Percentiles rank a stretch among this genome's conserved stretches.
These are phyloP conservation scores for Cyberlindnera euphorbiiphila DNA, from an alignment of 805 yeast species.

Conservation along the genomic window DNA sequence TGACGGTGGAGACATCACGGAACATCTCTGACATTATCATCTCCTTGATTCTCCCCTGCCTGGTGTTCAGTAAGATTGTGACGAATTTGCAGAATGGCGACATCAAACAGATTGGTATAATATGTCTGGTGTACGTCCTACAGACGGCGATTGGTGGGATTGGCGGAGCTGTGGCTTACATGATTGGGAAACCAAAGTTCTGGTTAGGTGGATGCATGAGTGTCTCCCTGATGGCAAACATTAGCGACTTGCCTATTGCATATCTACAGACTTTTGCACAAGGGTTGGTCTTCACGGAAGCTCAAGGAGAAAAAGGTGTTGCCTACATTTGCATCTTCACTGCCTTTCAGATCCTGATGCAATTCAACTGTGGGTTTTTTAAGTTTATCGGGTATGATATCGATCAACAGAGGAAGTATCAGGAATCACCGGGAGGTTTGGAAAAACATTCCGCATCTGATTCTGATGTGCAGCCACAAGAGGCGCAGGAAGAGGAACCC, in stretches of 20 bases:
- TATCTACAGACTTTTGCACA: constrained; percentile 63
- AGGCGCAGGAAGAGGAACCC: too few relatives aligned
- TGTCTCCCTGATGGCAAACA: constrained; percentile 71
- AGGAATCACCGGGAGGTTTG: constrained; percentile 2
- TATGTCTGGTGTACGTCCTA: constrained; percentile 47
- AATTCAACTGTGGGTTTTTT: constrained; percentile 73
- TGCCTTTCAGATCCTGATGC: constrained; percentile 58
- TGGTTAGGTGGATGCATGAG: constrained; percentile 72
- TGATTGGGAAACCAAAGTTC: constrained; percentile 41
- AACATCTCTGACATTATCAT: constrained; percentile 63
- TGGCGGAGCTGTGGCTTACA: constrained; percentile 33
- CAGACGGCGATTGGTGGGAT: constrained; percentile 47
- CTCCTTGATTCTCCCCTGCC: constrained; percentile 59
- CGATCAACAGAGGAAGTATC: constrained; percentile 10
- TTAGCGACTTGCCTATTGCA: constrained; percentile 75
- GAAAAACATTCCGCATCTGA: constrained; percentile 4
- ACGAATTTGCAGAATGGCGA: constrained; percentile 57
- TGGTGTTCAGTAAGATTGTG: constrained; percentile 62
- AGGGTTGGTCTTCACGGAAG: constrained; percentile 42
- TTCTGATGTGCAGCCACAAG: constrained; percentile 1
- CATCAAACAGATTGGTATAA: constrained; percentile 66
- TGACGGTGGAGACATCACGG: constrained; percentile 58
- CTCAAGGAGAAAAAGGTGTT: constrained; percentile 68
- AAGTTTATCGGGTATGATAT: constrained; percentile 66
- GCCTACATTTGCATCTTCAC: constrained; percentile 79